These are phyloP conservation scores for Odonthalia washingtoniensis DNA, from an alignment of 31 red algal genomes.

Conservation along the genomic window DNA sequence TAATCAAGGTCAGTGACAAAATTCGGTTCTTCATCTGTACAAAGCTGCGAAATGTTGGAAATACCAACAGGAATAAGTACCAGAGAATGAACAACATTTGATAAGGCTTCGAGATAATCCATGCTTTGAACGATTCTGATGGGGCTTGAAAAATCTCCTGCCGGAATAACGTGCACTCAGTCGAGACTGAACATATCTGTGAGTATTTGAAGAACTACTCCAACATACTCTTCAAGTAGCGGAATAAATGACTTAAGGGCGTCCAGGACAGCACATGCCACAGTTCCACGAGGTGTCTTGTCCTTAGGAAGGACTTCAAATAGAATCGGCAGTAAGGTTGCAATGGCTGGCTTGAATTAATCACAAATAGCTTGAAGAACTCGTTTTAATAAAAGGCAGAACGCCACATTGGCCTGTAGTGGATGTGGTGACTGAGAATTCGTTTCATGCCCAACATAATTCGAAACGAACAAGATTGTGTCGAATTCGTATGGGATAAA, in stretches of 20 bases:
- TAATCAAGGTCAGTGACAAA: not conserved
- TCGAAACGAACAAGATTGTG: constrained; percentile 75
- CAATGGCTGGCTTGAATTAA: constrained; percentile 84
- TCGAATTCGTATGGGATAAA: constrained; percentile 79
- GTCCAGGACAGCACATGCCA: constrained; percentile 68
- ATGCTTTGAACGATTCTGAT: constrained; percentile 58
- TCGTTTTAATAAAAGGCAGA: constrained; percentile 71
- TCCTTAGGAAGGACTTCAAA: constrained; percentile 64
- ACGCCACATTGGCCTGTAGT: constrained; percentile 35
- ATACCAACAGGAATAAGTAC: constrained; percentile 55
- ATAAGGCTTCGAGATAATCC: constrained; percentile 61
- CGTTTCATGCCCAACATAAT: constrained; percentile 61
- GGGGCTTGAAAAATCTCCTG: constrained; percentile 75
- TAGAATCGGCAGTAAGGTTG: constrained; percentile 88
- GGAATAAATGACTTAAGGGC: constrained; percentile 81
- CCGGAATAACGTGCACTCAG: constrained; percentile 37
- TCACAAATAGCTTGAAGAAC: constrained; percentile 82
- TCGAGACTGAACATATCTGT: constrained; percentile 56
- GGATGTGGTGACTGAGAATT: no score
- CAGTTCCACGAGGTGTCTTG: constrained; percentile 46
- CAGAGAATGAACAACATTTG: constrained; percentile 89
- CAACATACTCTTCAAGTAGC: constrained; percentile 72
- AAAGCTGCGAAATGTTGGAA: no score
- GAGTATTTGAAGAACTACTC: constrained; percentile 70
- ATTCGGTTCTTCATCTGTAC: not conserved